These are phyloP conservation scores for Neurospora sp. DNA, from an alignment of 495 filamentous ascomycete species.

Conservation along the genomic window DNA sequence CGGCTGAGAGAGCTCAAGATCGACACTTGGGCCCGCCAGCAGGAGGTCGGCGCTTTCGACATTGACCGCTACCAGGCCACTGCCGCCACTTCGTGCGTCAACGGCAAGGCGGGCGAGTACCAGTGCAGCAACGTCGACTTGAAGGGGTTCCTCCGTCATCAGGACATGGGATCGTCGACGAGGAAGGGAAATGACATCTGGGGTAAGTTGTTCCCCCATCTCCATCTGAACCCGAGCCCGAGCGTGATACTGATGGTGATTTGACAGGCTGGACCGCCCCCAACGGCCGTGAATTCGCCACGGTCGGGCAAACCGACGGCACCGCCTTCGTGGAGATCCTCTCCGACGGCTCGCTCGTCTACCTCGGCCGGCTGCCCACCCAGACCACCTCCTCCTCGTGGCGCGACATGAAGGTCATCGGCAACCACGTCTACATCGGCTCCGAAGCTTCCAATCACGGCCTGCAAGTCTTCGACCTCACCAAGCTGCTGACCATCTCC, in stretches of 20 bases:
- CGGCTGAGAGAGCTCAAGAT: conserved; percentile 4
- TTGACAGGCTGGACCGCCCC: conserved; percentile 34
- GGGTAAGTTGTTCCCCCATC: neutral
- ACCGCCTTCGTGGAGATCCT: conserved; percentile 40
- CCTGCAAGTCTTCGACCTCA: conserved; percentile 41
- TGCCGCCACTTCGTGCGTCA: conserved; percentile 1
- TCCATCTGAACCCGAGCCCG: neutral
- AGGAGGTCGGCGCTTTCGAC: conserved; percentile 4
- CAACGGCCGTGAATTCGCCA: conserved; percentile 37
- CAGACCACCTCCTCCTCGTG: conserved; percentile 25
- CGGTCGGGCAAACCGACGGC: conserved; percentile 40
- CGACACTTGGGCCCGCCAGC: conserved; percentile 1
- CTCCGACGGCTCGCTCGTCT: conserved; percentile 29
- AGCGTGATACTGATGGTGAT: neutral
- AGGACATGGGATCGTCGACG: conserved; percentile 11
- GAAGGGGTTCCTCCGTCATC: conserved; percentile 8
- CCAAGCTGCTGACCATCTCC: conserved; percentile 20
- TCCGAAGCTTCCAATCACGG: conserved; percentile 34
- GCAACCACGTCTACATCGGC: conserved; percentile 36
- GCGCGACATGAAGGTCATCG: conserved; percentile 37
- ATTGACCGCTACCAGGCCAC: conserved; percentile 2
- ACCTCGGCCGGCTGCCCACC: conserved; percentile 38
- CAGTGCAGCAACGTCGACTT: conserved; percentile 11
- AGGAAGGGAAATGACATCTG: conserved; percentile 11
- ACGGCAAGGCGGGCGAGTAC: conserved; percentile 13